Percentiles rank a stretch among this genome's conserved stretches.
Evolutionary conservation across 2,329 filamentous ascomycete species (phyloP).

Genomic region (Cryoendolithus antarcticus): DNA sequence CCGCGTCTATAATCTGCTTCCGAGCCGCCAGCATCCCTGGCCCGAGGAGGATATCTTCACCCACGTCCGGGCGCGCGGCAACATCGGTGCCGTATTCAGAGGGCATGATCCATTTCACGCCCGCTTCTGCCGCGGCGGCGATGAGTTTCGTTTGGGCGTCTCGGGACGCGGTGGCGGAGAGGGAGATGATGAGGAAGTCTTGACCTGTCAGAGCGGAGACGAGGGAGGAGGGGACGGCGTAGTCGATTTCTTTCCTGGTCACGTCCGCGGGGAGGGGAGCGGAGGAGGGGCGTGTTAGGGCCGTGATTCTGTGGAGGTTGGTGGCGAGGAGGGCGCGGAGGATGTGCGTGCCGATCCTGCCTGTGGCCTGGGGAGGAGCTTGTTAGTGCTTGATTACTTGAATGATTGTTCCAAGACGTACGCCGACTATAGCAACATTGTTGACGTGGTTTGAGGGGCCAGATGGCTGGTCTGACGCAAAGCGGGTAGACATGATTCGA

Average conservation of each 20-base stretch:
- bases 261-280: constrained; percentile 23
- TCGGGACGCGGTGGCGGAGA: constrained; percentile 12
- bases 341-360: constrained; percentile 22
- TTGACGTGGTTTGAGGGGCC: constrained; percentile 1
- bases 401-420: background rate
- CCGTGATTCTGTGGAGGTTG: constrained; percentile 24
- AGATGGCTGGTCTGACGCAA: background rate
- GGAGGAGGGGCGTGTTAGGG: constrained; percentile 28
- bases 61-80: background rate
- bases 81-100: constrained; percentile 9
- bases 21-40: background rate
- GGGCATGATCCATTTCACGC: constrained; percentile 20
- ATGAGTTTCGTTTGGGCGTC: constrained; percentile 12
- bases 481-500: constrained; percentile 6
- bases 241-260: constrained; percentile 14
- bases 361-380: constrained; percentile 5
- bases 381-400: background rate
- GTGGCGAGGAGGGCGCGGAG: constrained; percentile 19
- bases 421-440: constrained; percentile 2
- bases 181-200: constrained; percentile 22
- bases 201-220: constrained; percentile 18
- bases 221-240: constrained; percentile 11
- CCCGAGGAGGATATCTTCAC: constrained; percentile 1
- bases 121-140: constrained; percentile 16
- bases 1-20: background rate